phyloP scores from a whole-genome alignment of 1,139 yeast genomes.

The Kodamaea arcana region DNA sequence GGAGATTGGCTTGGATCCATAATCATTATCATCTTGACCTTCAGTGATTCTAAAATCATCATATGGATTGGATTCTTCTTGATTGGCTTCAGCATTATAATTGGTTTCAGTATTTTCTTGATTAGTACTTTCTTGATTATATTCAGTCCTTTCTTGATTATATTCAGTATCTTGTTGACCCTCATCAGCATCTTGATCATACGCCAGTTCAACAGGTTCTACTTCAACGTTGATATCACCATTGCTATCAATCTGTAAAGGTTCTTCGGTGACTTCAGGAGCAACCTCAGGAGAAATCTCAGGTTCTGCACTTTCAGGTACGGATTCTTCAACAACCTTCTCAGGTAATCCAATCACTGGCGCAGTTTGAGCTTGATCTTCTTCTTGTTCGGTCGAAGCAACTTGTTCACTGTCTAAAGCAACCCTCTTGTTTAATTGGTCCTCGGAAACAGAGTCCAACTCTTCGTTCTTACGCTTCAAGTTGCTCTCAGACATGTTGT shows the following conservation, averaged over 20 bases:
- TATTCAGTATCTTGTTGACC: not conserved
- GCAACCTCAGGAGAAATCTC: not conserved
- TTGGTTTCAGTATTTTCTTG: not conserved
- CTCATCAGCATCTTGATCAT: not conserved
- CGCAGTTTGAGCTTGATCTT: conserved; percentile 42
- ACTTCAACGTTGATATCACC: conserved; percentile 1
- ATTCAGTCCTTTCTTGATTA: no score
- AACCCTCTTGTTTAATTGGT: conserved; percentile 53
- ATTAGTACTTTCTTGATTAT: not conserved
- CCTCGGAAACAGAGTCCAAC: conserved; percentile 31
- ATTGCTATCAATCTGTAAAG: not conserved
- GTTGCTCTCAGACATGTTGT: conserved; percentile 28
- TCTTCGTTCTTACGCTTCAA: conserved; percentile 71
- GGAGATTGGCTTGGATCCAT: conserved; percentile 19
- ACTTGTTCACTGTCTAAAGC: conserved; percentile 61
- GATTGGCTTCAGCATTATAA: not conserved
- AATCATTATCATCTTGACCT: not conserved
- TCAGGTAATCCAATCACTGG: conserved; percentile 25
- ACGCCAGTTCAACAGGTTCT: not conserved
- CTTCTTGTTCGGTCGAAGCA: conserved; percentile 28
- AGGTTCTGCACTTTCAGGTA: not conserved
- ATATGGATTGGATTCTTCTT: no score
- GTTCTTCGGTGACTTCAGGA: not conserved
- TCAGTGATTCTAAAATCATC: not conserved
- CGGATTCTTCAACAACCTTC: not conserved